phyloP scores from a whole-genome alignment of 106 monocot species.

The Gastrodia elata region DNA sequence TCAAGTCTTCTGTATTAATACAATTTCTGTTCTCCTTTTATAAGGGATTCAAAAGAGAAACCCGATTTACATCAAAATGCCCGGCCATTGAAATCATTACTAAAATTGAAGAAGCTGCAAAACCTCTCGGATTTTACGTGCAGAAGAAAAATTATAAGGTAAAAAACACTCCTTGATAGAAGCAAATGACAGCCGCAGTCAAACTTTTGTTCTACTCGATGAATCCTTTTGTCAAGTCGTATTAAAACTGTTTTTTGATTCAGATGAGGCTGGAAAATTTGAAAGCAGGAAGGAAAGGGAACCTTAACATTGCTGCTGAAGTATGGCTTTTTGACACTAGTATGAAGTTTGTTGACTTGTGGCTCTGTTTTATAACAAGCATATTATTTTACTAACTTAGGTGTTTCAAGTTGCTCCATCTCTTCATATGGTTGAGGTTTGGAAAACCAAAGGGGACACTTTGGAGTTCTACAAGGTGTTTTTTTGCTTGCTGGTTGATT shows the following conservation, averaged over 20 bases:
- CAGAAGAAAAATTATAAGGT: constrained; percentile 98
- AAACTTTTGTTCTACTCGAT: neutral
- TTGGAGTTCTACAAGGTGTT: constrained; percentile 85
- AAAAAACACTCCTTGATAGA: neutral
- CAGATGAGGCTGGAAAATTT: constrained; percentile 86
- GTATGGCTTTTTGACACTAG: constrained; percentile 20
- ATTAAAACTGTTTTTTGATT: constrained; percentile 5
- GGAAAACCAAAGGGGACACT: constrained; percentile 87
- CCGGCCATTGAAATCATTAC: constrained; percentile 79
- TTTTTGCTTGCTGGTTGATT: neutral
- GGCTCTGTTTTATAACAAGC: constrained; percentile 4
- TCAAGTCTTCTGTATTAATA: neutral
- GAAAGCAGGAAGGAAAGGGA: constrained; percentile 96
- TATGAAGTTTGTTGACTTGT: neutral
- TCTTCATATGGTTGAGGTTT: constrained; percentile 87
- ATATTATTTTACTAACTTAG: constrained; percentile 17
- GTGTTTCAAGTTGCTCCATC: constrained; percentile 94
- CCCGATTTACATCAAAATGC: constrained; percentile 85
- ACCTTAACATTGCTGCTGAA: constrained; percentile 91
- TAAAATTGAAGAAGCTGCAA: constrained; percentile 95
- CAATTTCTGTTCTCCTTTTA: constrained; percentile 2
- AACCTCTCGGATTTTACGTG: constrained; percentile 86
- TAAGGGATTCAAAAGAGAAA: constrained; percentile 90
- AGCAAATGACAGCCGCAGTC: neutral
- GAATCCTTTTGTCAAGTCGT: neutral